phyloP scores from a whole-genome alignment of 257 asterid species.

The Agastache rugosa region DNA sequence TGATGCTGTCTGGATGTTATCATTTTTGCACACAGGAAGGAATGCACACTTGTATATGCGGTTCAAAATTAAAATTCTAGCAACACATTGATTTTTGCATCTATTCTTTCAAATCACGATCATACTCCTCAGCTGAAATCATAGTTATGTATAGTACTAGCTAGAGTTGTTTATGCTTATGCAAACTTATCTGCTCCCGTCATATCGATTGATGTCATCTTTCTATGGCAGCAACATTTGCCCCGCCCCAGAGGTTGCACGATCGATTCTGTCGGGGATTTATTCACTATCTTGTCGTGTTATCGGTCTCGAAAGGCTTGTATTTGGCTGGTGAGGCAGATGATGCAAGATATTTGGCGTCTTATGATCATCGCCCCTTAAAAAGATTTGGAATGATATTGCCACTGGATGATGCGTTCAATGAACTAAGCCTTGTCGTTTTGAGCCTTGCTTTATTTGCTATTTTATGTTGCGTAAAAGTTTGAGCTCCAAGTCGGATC shows the following conservation, averaged over 20 bases:
- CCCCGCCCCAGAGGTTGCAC: conserved; percentile 9
- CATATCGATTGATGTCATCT: background rate
- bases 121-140: background rate
- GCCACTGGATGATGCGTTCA: conserved; percentile 30
- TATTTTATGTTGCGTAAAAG: conserved; percentile 37
- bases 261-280: background rate
- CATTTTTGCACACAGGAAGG: too few relatives aligned
- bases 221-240: conserved; percentile 34
- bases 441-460: conserved; percentile 33
- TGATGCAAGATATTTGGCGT: conserved; percentile 34
- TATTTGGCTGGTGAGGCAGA: conserved; percentile 27
- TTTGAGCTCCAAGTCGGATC: conserved; percentile 11
- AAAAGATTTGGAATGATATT: conserved; percentile 36
- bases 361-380: conserved; percentile 13
- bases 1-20: background rate
- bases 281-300: conserved; percentile 26
- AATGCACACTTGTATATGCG: too few relatives aligned
- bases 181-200: background rate
- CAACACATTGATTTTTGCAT: background rate
- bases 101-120: background rate
- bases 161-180: background rate
- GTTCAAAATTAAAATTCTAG: too few relatives aligned
- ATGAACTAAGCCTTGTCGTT: conserved; percentile 26
- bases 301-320: conserved; percentile 32
- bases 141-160: too few relatives aligned